Evolutionary conservation across 2,329 filamentous ascomycete species (phyloP), one percentile per base, ranked within the genome.

Genomic region (Pseudopyrenochaeta lycopersici): DNA sequence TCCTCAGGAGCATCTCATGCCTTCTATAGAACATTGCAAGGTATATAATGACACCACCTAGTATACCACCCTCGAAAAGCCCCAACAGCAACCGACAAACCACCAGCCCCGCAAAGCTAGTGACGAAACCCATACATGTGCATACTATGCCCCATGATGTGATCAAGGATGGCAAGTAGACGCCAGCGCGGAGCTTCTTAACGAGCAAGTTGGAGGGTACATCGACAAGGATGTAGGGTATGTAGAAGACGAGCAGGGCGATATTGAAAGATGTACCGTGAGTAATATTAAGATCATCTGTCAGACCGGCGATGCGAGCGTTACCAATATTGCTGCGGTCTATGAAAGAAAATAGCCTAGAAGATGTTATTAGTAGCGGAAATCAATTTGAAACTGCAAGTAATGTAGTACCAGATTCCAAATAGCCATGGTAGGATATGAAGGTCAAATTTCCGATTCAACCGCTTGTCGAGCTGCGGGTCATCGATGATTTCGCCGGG

Each of bases 371-470:
- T 9, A 27, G 23, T 27, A 9, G 23, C 9, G 23, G 9, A 4
- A 5, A 20, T 14, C 7, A n/a, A 7, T 17, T 9, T 15, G 7
- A 29, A 30, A 7, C 9, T 35, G 17, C 15, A 30, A n/a, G 12
- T 21, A 23, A 18, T 2, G 38, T 17, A 17, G 2, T 53, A 57
- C 76, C 77, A 81, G 12, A 81, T 70, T 9, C 71, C 67, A 41
- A 81, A 81, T 5, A 81, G 70, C 77, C 77, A 80, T 3, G 78
- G 78, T 10, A 81, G 61, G 27, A 81, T 73, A 41, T 77, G 78
- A 1, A 62, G 49, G 60, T 81, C 79, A 45, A 81, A 74, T 42
- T 77, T 78, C 18, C 74, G 65, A 11, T 74, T 80, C 30, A 81
- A 68, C 29, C 69, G 58, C 41, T 62, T 67, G n/a, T 74, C 68